Conservation (phyloP, 2,329 filamentous ascomycete genomes). For the Ascomycota sp. region DNA sequence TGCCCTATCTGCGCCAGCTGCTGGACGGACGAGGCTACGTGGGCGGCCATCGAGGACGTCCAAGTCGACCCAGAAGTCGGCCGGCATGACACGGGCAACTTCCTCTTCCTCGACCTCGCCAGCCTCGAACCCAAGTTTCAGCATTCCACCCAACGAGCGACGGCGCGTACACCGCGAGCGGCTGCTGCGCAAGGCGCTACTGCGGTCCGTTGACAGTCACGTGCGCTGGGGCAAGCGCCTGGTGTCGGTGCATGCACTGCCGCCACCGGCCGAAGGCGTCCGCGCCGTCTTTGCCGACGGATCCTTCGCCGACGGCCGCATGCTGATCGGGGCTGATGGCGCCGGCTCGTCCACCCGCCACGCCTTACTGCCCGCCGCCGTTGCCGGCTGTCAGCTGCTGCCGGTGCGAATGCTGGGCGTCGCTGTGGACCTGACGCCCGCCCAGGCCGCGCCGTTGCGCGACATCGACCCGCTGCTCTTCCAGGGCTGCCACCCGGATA, state of each 20-base stretch:
- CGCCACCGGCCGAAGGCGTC: constrained; percentile 5
- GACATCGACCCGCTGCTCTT: constrained; percentile 32
- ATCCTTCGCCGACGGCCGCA: constrained; percentile 10
- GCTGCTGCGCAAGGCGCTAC: constrained; percentile 12
- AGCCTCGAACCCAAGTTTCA: constrained; percentile 16
- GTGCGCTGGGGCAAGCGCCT: constrained; percentile 14
- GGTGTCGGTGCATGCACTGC: constrained; percentile 6
- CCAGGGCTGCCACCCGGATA: constrained; percentile 29
- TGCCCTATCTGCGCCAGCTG: constrained; percentile 12
- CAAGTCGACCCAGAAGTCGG: constrained; percentile 17
- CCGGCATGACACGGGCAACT: constrained; percentile 16
- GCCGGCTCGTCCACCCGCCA: constrained; percentile 16
- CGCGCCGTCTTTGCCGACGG: constrained; percentile 13
- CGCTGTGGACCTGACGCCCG: constrained; percentile 15
- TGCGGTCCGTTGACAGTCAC: constrained; percentile 8
- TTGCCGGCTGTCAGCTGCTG: constrained; percentile 13
- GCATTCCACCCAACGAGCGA: constrained; percentile 16
- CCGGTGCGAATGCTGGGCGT: constrained; percentile 18
- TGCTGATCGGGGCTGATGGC: constrained; percentile 21
- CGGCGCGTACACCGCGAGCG: constrained; percentile 16
- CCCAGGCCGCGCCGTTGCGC: constrained; percentile 18
- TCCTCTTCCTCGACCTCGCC: constrained; percentile 19
- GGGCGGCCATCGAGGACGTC: constrained; percentile 7
- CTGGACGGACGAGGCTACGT: constrained; percentile 6
- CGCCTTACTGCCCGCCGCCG: constrained; percentile 11